Conservation (phyloP, 768 basidiomycete genomes). For the Mycena belliarum region DNA sequence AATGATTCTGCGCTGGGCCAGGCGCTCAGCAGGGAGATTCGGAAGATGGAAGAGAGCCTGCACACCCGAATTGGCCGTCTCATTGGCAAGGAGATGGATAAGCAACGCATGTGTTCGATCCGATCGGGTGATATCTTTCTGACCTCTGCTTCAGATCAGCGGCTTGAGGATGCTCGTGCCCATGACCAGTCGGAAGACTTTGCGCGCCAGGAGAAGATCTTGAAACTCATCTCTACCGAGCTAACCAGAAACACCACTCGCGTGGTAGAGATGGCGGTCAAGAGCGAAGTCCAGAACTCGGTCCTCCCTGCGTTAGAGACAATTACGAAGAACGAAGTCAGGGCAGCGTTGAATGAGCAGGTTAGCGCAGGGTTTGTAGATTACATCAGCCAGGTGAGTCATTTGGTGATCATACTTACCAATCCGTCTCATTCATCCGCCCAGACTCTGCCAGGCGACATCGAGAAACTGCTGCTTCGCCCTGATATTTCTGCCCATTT, state of each 20-base stretch:
- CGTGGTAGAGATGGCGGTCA: conserved; percentile 88
- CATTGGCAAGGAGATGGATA: conserved; percentile 86
- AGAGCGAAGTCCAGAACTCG: conserved; percentile 80
- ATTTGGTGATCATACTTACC: background rate
- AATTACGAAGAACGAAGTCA: conserved; percentile 82
- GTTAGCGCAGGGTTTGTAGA: conserved; percentile 73
- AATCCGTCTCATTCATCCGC: conserved; percentile 16
- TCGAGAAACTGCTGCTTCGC: conserved; percentile 75
- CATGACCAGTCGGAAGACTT: conserved; percentile 82
- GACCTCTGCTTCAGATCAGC: conserved; percentile 57
- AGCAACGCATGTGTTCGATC: conserved; percentile 64
- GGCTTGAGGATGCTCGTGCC: conserved; percentile 77
- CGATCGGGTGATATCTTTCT: background rate
- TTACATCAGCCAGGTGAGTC: conserved; percentile 69
- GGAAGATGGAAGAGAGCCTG: conserved; percentile 79
- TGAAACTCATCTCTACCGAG: conserved; percentile 86
- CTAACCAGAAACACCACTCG: conserved; percentile 86
- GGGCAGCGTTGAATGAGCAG: conserved; percentile 74
- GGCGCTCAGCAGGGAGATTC: conserved; percentile 73
- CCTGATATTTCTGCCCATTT: conserved; percentile 79
- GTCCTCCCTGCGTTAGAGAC: conserved; percentile 81
- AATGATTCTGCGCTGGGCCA: conserved; percentile 60
- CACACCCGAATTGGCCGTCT: conserved; percentile 76
- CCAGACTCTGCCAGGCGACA: conserved; percentile 75
- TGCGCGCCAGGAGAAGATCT: conserved; percentile 82